Base-by-base conservation (phyloP, 768 basidiomycete species). In the Naganishia vaughanmartiniae region DNA sequence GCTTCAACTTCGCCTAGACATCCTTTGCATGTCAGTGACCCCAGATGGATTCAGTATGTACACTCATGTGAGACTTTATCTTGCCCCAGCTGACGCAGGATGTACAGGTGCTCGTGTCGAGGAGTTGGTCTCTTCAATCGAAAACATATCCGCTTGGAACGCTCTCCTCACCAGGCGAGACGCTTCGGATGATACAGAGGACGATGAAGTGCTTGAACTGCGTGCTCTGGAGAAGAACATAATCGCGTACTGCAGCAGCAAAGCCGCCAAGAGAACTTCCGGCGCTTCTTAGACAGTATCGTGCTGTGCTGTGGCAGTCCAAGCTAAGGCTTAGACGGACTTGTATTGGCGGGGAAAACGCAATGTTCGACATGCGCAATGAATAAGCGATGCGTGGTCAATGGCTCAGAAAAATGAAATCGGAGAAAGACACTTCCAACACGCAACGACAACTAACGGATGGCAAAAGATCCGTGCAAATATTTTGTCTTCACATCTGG, bases 181-280 rank as follows among this genome's bases (percentile, higher is more conserved):
- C 28, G 4, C 39, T 1, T 63, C 42, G 14, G 60, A 63, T 10
- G 60, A 63, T 30, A 63, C 60, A 1, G 60, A 63, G 39, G 60
- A 63, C 26, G 60, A 63, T 42, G 60, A 63, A 30, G 60, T 63
- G 24, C 24, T 63, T 9, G 28, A 9, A 5, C 60, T 63, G 10
- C 60, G 60, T 19, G 60, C 60, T 15, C 33, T 63, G 26, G 60
- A 63, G 60, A 63, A 45, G 60, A 63, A 63, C 42, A 45, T 63
- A 21, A 46, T 63, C 24, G 60, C 60, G 24, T 63, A 63, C 30
- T 63, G 60, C 24, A 17, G 60, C 24, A 17, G 60, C 60, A 63
- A 63, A 26, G 60, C 60, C 21, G 21, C 26, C 24, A 45, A 63
- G 39, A 63, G 60, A 42, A 21, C 26, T 4, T 9, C 31, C 1